Percentiles rank a stretch among this genome's conserved stretches.
phyloP scores from a whole-genome alignment of 139 green algal species.

The Penium margaritaceum region DNA sequence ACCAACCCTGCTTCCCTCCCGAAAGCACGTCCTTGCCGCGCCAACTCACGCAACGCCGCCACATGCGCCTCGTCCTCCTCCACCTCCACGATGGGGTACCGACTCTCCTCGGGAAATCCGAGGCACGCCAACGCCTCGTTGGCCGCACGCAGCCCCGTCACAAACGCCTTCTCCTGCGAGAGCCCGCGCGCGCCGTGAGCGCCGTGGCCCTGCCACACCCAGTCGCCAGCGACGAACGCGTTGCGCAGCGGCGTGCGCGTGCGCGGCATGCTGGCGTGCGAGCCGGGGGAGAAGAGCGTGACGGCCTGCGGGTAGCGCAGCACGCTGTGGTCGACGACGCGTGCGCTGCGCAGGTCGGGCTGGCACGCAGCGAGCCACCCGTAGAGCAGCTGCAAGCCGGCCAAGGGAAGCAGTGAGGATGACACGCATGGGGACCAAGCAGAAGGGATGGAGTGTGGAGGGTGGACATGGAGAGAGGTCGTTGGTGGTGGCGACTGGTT shows the following conservation, averaged over 20 bases:
- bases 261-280: constrained; percentile 27
- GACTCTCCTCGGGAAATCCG: background rate
- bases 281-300: constrained; percentile 34
- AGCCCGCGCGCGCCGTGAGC: constrained; percentile 37
- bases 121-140: background rate
- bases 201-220: constrained; percentile 37
- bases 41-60: too few relatives aligned
- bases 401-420: background rate
- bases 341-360: background rate
- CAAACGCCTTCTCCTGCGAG: constrained; percentile 40
- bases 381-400: constrained; percentile 3
- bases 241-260: constrained; percentile 27
- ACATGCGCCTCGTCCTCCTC: constrained; percentile 30
- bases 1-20: too few relatives aligned
- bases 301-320: constrained; percentile 35
- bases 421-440: background rate
- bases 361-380: constrained; percentile 31
- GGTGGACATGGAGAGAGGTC: background rate
- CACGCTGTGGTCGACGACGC: constrained; percentile 39
- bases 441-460: background rate
- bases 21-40: too few relatives aligned
- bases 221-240: constrained; percentile 45
- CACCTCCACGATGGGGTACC: constrained; percentile 6
- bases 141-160: constrained; percentile 36
- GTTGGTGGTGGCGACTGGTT: too few relatives aligned